A percentile compares a stretch with the other conserved stretches of the same genome.
Conservation (phyloP, 768 basidiomycete genomes). For the Leucosporidium yakuticum region DNA sequence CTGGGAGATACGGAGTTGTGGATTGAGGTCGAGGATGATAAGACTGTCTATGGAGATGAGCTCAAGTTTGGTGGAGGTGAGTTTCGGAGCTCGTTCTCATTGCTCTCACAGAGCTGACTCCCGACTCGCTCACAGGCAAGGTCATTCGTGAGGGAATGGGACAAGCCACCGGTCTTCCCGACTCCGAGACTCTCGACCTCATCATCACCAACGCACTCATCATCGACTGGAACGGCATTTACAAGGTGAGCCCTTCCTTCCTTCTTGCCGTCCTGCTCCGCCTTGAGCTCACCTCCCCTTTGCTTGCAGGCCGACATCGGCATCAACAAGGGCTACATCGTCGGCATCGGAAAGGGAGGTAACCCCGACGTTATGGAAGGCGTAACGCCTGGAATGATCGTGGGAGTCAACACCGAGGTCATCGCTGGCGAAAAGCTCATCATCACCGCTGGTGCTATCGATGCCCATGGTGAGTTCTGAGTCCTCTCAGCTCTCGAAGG, state of each 20-base stretch:
- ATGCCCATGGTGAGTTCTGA: slow-evolving; percentile 59
- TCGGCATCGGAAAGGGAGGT: slow-evolving; percentile 91
- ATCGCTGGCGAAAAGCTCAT: slow-evolving; percentile 94
- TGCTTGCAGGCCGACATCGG: slow-evolving; percentile 80
- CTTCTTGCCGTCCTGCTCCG: neutral
- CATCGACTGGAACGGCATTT: slow-evolving; percentile 89
- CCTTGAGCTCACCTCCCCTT: neutral
- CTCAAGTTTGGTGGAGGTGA: slow-evolving; percentile 94
- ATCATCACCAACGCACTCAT: slow-evolving; percentile 94
- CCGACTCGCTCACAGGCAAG: slow-evolving; percentile 56
- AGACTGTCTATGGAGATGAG: slow-evolving; percentile 89
- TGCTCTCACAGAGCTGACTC: slow-evolving; percentile 18
- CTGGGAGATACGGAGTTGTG: slow-evolving; percentile 85
- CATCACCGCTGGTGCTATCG: slow-evolving; percentile 85
- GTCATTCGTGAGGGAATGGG: slow-evolving; percentile 96
- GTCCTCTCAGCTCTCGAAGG: neutral
- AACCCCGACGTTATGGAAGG: slow-evolving; percentile 88
- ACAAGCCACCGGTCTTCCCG: slow-evolving; percentile 68
- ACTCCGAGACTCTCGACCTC: slow-evolving; percentile 69
- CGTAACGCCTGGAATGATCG: slow-evolving; percentile 63
- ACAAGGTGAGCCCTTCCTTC: slow-evolving; percentile 58
- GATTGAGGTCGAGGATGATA: slow-evolving; percentile 85
- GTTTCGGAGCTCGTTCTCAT: no score
- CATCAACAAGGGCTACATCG: slow-evolving; percentile 71
- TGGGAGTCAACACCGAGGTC: slow-evolving; percentile 89